Evolutionary conservation across 2,329 filamentous ascomycete genomes (phyloP).

Genomic region (Hypoxylon sp.): DNA sequence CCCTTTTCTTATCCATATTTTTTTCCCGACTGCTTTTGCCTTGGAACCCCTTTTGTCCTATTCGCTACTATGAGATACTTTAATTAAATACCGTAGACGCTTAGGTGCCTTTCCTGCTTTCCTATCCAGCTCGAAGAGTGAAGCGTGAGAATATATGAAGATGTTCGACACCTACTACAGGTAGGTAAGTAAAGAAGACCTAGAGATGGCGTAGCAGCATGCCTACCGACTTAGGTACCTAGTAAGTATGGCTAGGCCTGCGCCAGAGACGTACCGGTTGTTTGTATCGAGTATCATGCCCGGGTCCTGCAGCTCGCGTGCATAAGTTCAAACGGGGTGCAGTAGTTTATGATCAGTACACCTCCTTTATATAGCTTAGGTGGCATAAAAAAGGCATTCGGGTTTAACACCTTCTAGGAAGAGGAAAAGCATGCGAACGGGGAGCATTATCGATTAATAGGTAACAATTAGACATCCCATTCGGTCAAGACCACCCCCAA

Average conservation of each 20-base stretch:
- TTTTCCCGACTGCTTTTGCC: constrained; percentile 6
- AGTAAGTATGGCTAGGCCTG: background rate
- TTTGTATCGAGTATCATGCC: constrained; percentile 4
- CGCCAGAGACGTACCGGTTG: background rate
- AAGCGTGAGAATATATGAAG: too few relatives aligned
- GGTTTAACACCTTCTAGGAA: constrained; percentile 23
- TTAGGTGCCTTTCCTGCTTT: too few relatives aligned
- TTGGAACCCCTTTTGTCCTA: background rate
- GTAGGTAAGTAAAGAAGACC: background rate
- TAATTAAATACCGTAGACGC: too few relatives aligned
- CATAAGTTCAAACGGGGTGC: constrained; percentile 1
- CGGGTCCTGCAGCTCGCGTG: constrained; percentile 13
- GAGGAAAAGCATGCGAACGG: constrained; percentile 28
- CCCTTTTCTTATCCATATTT: constrained; percentile 19
- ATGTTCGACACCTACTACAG: too few relatives aligned
- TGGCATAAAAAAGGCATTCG: constrained; percentile 9
- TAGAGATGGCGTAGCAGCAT: too few relatives aligned
- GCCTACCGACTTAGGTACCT: too few relatives aligned
- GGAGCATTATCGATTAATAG: constrained; percentile 25
- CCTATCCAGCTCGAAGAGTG: too few relatives aligned
- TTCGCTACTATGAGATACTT: background rate
- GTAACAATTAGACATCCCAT: background rate
- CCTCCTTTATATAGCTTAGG: constrained; percentile 11
- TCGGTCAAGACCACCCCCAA: too few relatives aligned
- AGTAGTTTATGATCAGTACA: constrained; percentile 12